Percentiles rank a stretch among this genome's conserved stretches.
Evolutionary conservation across 2,329 filamentous ascomycete species (phyloP).

Genomic region (Onygenales sp.): DNA sequence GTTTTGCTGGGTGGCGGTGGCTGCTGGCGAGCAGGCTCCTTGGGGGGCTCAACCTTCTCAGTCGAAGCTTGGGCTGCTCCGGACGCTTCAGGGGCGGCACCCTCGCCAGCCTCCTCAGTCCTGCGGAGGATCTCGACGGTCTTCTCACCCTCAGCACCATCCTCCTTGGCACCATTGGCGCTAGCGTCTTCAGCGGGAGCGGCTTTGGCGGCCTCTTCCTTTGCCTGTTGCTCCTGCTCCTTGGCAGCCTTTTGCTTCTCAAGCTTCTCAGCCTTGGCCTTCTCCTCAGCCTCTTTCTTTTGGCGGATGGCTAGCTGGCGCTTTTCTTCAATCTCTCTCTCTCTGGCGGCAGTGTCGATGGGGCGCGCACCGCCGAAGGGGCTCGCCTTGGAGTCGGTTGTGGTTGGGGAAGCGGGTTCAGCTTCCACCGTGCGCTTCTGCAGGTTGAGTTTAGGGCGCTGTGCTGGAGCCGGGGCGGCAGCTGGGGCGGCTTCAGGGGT

Average conservation of each 20-base stretch:
- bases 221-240: conserved; percentile 44
- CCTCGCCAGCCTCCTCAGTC: conserved; percentile 34
- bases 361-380: conserved; percentile 90
- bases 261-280: conserved; percentile 62
- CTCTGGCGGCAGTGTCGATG: conserved; percentile 83
- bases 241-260: conserved; percentile 58
- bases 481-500: conserved; percentile 67
- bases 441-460: conserved; percentile 76
- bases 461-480: conserved; percentile 52
- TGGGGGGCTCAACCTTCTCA: conserved; percentile 17
- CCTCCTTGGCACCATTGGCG: conserved; percentile 31
- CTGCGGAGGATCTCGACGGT: conserved; percentile 49
- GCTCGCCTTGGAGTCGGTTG: conserved; percentile 68
- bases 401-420: conserved; percentile 38
- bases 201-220: conserved; percentile 25
- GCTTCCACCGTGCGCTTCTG: conserved; percentile 83
- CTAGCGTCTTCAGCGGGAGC: conserved; percentile 26
- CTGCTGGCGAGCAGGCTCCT: conserved; percentile 7
- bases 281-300: conserved; percentile 81
- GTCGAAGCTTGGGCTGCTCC: conserved; percentile 36
- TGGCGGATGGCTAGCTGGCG: conserved; percentile 61
- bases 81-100: conserved; percentile 20
- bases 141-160: conserved; percentile 32
- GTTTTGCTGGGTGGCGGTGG: conserved; percentile 26
- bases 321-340: conserved; percentile 87